Base-by-base conservation (phyloP, 2,329 filamentous ascomycete species). In the Aspergillus calidoustus region DNA sequence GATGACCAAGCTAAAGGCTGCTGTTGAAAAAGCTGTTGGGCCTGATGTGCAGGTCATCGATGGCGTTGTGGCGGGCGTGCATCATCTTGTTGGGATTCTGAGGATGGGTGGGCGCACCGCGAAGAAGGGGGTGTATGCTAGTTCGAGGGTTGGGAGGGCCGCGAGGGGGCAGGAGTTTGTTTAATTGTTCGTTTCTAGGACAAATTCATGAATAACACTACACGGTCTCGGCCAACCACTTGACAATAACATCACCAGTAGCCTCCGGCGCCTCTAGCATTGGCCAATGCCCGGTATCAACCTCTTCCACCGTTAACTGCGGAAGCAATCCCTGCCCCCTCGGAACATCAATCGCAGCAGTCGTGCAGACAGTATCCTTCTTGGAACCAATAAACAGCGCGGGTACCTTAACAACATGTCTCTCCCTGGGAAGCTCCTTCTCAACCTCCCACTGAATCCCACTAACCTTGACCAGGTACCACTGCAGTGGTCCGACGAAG, bases 11-110 rank as follows among this genome's bases (percentile, higher is more conserved):
- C 71, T 84, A 74, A 80, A 79, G 56, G 57, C 69, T 25, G 79
- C 78, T 4, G 80, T 83, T 47, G 80, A 83, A 64, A 72, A 80
- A 30, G 81, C 77, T 0, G 83, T 85, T 0, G 76, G 76, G 0
- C 72, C 77, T 31, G 78, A 72, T 31, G 71, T 78, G 4, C 81
- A 82, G 69, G 81, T 85, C 7, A 74, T 85, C 28, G 83, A 85
- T 72, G 82, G 82, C 0, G 83, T 85, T 1, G 77, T 74, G 76
- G 79, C 25, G 69, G 80, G 66, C 70, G 73, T 74, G 17, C 67
- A 72, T 60, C 66, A 72, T 61, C 67, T 74, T 59, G 61, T 65
- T 8, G 68, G 64, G 15, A 56, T 74, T 15, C 61, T 74, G 23
- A 61, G 59, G 44, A 72, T 72, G 66, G 71, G 69, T 1, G 66